Evolutionary conservation across 2,329 filamentous ascomycete genomes (phyloP).

Genomic region (Aspergillus japonicus): DNA sequence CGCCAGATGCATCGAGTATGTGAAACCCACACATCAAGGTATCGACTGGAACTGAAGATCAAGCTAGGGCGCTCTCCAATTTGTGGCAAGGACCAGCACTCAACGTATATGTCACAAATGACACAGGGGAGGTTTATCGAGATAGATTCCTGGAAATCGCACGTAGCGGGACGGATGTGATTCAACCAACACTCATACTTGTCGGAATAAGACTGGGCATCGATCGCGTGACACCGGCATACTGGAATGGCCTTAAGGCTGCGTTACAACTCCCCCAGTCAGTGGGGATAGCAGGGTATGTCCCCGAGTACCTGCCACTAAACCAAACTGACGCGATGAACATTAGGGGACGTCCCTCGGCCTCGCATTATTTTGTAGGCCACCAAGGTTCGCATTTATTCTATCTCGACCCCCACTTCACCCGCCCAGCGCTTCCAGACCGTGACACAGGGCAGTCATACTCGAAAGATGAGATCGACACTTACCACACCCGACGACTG

Average conservation of each 20-base stretch:
- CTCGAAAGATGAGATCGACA: conserved; percentile 69
- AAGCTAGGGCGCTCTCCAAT: conserved; percentile 68
- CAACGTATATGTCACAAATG: conserved; percentile 83
- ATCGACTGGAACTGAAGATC: conserved; percentile 9
- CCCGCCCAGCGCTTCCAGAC: conserved; percentile 71
- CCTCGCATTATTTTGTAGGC: conserved; percentile 76
- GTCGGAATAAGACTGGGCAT: conserved; percentile 88
- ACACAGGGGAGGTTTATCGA: conserved; percentile 89
- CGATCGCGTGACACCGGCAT: conserved; percentile 89
- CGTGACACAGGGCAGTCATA: conserved; percentile 52
- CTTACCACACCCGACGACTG: conserved; percentile 83
- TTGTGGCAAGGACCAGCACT: conserved; percentile 62
- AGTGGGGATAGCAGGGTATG: conserved; percentile 90
- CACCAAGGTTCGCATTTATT: conserved; percentile 77
- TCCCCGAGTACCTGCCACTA: conserved; percentile 23
- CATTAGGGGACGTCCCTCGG: conserved; percentile 80
- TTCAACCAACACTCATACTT: conserved; percentile 83
- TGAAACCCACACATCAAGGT: conserved; percentile 14
- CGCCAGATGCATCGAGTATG: conserved; percentile 88
- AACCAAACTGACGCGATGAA: conserved; percentile 13
- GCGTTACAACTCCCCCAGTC: conserved; percentile 85
- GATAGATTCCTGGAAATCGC: conserved; percentile 81
- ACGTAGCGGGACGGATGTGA: conserved; percentile 61
- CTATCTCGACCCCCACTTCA: conserved; percentile 92
- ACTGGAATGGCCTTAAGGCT: conserved; percentile 88